Evolutionary conservation across 768 basidiomycete genomes (phyloP), one percentile per base, ranked within the genome.

Genomic region (Phaeotremella fagi): DNA sequence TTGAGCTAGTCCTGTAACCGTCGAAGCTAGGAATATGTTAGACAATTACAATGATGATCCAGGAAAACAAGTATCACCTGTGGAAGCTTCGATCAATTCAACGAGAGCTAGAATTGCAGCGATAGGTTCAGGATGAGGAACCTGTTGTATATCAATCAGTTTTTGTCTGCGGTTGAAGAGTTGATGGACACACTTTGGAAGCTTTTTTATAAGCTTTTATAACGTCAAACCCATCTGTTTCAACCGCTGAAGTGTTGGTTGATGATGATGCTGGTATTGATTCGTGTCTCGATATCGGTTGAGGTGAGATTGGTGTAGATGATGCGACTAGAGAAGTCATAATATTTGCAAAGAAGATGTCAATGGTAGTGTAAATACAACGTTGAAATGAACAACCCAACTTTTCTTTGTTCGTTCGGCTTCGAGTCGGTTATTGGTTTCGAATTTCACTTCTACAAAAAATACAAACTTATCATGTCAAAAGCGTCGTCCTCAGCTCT

Each of bases 81-180:
- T 80, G 24, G 90, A 90, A 54, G 82, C 79, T 59, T 86, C 80
- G 57, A 95, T 83, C 28, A 90, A 78, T 68, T 91, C 82, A 2
- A 89, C 85, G 44, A 95, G 78, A 12, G 90, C 82, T 20, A 88
- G 79, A 52, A 97, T 89, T 15, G 92, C 92, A 18, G 90, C 92
- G 20, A 94, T 78, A 7, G 91, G 91, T n/a, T n/a, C n/a, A n/a
- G n/a, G n/a, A 49, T 72, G 73, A 33, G 73, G 68, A 4, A 70
- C 64, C 70, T 72, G 24, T 33, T 3, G 83, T 80, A 0, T 87
- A 84, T 50, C 88, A 81, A 87, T 89, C 45, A 16, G 14, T 15
- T 5, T 12, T 4, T 47, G n/a, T 15, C 38, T 48, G 45, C 14
- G 16, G 28, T 28, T 28, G 54, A 28, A 46, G 45, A 54, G 27